phyloP scores from a whole-genome alignment of 305 asterid species.

The Rubia peregrina region DNA sequence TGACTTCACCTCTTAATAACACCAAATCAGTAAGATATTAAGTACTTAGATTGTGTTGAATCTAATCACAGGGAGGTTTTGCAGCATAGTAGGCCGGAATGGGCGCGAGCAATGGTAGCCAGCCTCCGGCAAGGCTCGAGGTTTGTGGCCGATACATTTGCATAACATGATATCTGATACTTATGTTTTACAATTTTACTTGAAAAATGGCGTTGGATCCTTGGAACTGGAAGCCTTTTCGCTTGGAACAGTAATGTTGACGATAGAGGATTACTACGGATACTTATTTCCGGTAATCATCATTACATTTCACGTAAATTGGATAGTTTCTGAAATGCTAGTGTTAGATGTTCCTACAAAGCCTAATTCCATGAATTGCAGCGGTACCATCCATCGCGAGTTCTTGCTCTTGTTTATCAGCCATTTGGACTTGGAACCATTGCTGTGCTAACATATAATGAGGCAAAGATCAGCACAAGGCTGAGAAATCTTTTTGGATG shows the following conservation, averaged over 20 bases:
- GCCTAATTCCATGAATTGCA: conserved; percentile 3
- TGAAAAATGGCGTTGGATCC: conserved; percentile 26
- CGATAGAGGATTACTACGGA: conserved; percentile 34
- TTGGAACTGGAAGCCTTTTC: conserved; percentile 39
- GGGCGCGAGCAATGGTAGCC: no score
- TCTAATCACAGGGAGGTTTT: no score
- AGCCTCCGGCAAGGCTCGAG: no score
- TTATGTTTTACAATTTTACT: no score
- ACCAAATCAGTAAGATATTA: no score
- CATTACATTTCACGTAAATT: neutral
- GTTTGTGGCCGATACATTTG: no score
- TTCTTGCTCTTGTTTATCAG: conserved; percentile 47
- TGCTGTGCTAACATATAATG: conserved; percentile 32
- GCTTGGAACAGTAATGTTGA: conserved; percentile 40
- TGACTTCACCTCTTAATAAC: no score
- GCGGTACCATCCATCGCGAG: conserved; percentile 39
- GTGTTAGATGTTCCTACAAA: no score
- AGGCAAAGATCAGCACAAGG: conserved; percentile 41
- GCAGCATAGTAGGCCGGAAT: no score
- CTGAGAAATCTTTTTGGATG: conserved; percentile 36
- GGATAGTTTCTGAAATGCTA: no score
- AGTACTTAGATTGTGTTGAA: no score
- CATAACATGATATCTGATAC: no score
- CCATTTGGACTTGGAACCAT: conserved; percentile 46
- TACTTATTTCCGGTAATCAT: conserved; percentile 30